Evolutionary conservation across 2,329 filamentous ascomycete genomes (phyloP).

Genomic region (Pezicula carpinea): DNA sequence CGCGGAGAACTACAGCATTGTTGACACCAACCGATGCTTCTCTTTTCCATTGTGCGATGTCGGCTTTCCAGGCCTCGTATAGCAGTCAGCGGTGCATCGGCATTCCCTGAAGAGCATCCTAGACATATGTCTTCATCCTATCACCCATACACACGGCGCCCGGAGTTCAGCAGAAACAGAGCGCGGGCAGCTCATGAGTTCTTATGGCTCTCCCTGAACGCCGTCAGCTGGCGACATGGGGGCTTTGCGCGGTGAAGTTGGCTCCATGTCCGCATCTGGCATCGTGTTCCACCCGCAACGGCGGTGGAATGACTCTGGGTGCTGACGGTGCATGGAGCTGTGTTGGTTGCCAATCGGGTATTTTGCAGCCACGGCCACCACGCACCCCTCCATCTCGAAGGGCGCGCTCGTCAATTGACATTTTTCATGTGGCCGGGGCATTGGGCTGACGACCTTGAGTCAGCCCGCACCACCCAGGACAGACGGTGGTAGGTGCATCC

Average conservation of each 20-base stretch:
- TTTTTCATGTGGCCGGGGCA: neutral
- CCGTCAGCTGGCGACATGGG: neutral
- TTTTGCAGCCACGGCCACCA: conserved; percentile 6
- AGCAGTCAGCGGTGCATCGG: too few species aligned
- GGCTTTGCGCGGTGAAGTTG: conserved; percentile 3
- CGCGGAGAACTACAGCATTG: too few species aligned
- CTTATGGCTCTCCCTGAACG: neutral
- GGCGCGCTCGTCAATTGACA: conserved; percentile 21
- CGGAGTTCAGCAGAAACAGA: too few species aligned
- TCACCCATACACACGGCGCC: too few species aligned
- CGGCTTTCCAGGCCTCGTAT: too few species aligned
- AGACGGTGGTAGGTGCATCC: neutral
- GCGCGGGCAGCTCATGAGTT: neutral
- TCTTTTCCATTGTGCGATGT: too few species aligned
- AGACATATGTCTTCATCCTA: too few species aligned
- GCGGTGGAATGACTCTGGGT: too few species aligned
- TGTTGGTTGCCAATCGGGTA: conserved; percentile 13
- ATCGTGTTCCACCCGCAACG: conserved; percentile 4
- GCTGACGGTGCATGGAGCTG: too few species aligned
- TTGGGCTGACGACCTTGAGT: neutral
- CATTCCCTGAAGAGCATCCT: too few species aligned
- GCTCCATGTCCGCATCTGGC: neutral
- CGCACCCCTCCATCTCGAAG: conserved; percentile 16
- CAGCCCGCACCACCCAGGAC: neutral
- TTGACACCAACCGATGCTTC: too few species aligned